Evolutionary conservation across 2,329 filamentous ascomycete genomes (phyloP).

Genomic region (Bipolaris oryzae): DNA sequence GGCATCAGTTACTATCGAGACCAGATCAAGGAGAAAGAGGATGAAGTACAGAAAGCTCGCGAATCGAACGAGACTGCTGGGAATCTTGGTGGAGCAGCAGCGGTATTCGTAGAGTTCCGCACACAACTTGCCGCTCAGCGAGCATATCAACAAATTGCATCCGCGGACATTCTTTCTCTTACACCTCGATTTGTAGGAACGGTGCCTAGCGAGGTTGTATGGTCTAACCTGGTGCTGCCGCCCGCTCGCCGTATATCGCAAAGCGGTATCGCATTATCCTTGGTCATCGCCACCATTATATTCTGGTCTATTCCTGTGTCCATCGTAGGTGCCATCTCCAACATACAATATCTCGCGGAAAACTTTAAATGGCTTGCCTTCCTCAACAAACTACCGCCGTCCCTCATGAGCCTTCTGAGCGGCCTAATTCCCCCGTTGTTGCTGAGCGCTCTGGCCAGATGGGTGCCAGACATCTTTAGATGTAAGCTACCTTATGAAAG

Average conservation of each 20-base stretch:
- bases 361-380: conserved; percentile 73
- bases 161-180: conserved; percentile 69
- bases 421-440: conserved; percentile 82
- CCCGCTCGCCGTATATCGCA: conserved; percentile 82
- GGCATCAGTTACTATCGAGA: conserved; percentile 88
- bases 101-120: conserved; percentile 90
- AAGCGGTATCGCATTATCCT: conserved; percentile 73
- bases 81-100: conserved; percentile 67
- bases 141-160: conserved; percentile 70
- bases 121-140: conserved; percentile 82
- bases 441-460: conserved; percentile 81
- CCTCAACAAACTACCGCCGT: conserved; percentile 70
- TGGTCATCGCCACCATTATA: conserved; percentile 78
- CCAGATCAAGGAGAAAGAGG: conserved; percentile 76
- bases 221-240: conserved; percentile 80
- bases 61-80: conserved; percentile 65
- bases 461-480: conserved; percentile 84
- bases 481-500: conserved; percentile 54
- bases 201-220: conserved; percentile 82
- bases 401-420: conserved; percentile 81
- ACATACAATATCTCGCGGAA: conserved; percentile 72
- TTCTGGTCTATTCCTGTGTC: conserved; percentile 85
- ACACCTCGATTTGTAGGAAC: conserved; percentile 83
- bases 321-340: conserved; percentile 83
- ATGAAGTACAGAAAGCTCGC: conserved; percentile 72